These are phyloP conservation scores for Solanum infundibuliforme DNA, from an alignment of 257 asterid genomes.

Conservation along the genomic window DNA sequence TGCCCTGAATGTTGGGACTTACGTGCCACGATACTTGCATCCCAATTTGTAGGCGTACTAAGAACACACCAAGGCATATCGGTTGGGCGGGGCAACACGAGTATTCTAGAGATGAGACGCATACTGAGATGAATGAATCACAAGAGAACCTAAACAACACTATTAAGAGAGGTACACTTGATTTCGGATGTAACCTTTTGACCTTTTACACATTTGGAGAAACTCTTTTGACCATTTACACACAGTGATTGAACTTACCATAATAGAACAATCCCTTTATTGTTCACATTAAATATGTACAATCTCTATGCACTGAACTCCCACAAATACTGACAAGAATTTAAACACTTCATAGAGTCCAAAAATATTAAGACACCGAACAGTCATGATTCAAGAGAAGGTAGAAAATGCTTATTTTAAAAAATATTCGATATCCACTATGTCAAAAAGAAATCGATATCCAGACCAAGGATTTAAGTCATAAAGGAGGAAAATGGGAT, in stretches of 20 bases:
- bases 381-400: neutral
- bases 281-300: neutral
- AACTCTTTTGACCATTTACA: neutral
- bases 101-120: neutral
- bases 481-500: neutral
- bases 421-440: neutral
- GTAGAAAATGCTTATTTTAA: neutral
- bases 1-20: neutral
- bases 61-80: neutral
- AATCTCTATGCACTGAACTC: neutral
- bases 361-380: neutral
- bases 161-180: neutral
- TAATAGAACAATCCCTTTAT: neutral
- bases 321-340: neutral
- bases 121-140: neutral
- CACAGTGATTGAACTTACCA: neutral
- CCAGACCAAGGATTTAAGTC: neutral
- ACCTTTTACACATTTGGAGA: neutral
- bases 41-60: neutral
- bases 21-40: neutral
- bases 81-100: neutral
- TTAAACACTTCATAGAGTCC: neutral
- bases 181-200: neutral
- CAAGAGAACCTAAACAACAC: neutral
- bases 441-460: neutral